Evolutionary conservation across 2,329 filamentous ascomycete species (phyloP), one percentile per base, ranked within the genome.

Genomic region (Fusarium sp.): DNA sequence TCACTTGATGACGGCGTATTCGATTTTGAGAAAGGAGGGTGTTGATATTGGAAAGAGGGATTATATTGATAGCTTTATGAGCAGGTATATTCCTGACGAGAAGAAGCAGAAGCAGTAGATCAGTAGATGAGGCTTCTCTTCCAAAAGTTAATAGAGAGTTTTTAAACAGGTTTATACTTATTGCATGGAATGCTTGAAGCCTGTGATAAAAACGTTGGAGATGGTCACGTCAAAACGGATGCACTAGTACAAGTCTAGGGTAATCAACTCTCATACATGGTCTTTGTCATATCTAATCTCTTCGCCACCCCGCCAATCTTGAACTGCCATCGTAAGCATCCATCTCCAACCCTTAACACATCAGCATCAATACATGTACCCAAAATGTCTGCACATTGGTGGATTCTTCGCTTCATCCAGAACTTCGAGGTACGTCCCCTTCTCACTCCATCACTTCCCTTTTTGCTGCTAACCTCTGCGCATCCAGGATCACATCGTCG

Each of bases 11-110:
- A 86, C 80, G 11, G 78, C 84, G 9, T 90, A 90, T 75, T 77
- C 73, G 19, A 84, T 90, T 51, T 68, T 90, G 70, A 78, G 88
- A 57, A 81, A 79, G 68, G 80, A 85, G 73, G 88, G 87, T 2
- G 83, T 88, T 23, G 75, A 78, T 0, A n/a, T 91, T 15, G 86
- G 85, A 31, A 90, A 90, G 79, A 36, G 59, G 48, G 83, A 88
- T 67, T 90, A 77, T 70, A 64, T 86, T 36, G 35, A 11, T 5
- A 14, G 67, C 14, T 80, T 77, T 53, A 17, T 78, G 9, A 64
- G 47, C 31, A 59, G 67, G 59, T 69, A 70, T 54, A n/a, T 72
- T 4, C 14, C 31, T n/a, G 14, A 11, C 2, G 11, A 33, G 50
- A 54, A 21, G 15, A 1, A 3, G 4, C 19, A n/a, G n/a, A n/a